Evolutionary conservation across 2,329 filamentous ascomycete genomes (phyloP).

Genomic region (Alternaria alternata): DNA sequence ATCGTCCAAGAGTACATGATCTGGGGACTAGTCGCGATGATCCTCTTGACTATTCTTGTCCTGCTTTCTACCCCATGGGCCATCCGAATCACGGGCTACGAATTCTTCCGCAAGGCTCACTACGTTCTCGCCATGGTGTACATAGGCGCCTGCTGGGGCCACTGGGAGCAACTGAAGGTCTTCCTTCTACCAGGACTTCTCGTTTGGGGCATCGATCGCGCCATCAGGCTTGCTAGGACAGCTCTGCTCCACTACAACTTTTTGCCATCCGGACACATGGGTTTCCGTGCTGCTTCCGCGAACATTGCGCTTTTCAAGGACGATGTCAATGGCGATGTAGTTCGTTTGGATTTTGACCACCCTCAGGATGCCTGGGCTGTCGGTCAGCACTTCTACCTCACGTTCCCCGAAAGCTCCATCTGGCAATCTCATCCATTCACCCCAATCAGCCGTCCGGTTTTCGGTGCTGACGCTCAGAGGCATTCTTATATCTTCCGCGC

Average conservation of each 20-base stretch:
- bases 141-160: slow-evolving; percentile 77
- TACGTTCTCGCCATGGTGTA: slow-evolving; percentile 78
- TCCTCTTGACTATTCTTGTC: slow-evolving; percentile 68
- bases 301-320: slow-evolving; percentile 42
- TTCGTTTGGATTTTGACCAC: slow-evolving; percentile 72
- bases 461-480: slow-evolving; percentile 32
- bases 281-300: slow-evolving; percentile 37
- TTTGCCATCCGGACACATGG: slow-evolving; percentile 41
- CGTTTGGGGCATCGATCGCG: slow-evolving; percentile 72
- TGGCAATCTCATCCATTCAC: slow-evolving; percentile 78
- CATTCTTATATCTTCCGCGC: slow-evolving; percentile 50
- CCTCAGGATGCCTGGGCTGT: slow-evolving; percentile 68
- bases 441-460: slow-evolving; percentile 37
- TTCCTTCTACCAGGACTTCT: slow-evolving; percentile 61
- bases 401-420: slow-evolving; percentile 70
- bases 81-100: slow-evolving; percentile 74
- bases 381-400: slow-evolving; percentile 76
- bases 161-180: slow-evolving; percentile 69
- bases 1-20: slow-evolving; percentile 73
- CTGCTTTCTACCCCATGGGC: slow-evolving; percentile 66
- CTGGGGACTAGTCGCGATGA: slow-evolving; percentile 75
- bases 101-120: slow-evolving; percentile 78
- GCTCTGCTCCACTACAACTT: slow-evolving; percentile 65
- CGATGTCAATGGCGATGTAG: slow-evolving; percentile 59
- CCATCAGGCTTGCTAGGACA: slow-evolving; percentile 65